Base-by-base conservation (phyloP, 257 asterid genomes). In the Przewalskia tangutica region DNA sequence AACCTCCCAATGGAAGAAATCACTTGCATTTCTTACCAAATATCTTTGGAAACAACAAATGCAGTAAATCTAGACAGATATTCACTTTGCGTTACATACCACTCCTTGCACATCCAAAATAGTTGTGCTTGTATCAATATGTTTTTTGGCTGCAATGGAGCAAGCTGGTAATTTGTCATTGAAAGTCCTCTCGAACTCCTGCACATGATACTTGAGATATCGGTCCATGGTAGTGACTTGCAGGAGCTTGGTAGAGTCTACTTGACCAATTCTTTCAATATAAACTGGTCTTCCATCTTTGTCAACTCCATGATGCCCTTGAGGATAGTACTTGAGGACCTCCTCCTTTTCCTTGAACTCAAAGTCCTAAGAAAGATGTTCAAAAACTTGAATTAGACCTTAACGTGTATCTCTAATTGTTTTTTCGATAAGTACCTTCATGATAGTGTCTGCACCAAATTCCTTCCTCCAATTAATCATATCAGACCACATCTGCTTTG, bases 381-480 rank as follows among this genome's bases (percentile, higher is more conserved):
- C 36, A 63, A 7, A 3, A 27, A 2, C 16, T 32, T 34, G 11
- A 70, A 56, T 71, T 23, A 62, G 65, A 53, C 36, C 16, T 4
- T 5, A 1, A 9, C 0, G 2, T 38, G 4, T 66, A 6, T 11
- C 6, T 4, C 0, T 4, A 34, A 10, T 5, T 8, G 13, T 20
- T 5, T 7, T 10, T 80, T 75, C 14, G 23, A 34, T 27, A 79
- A 18, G 4, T 88, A 94, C 99, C 97, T 96, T 96, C 89, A 81
- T 86, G 40, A 96, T 90, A 58, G 92, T 85, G 89, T 96, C 99
- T 4, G 91, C 87, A 36, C 91, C 92, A 62, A 94, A 96, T 42
- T 94, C 98, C 88, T 96, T 96, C 92, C 99, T 94, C 99, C 99
- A 96, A 14, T 87, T 91, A 75, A 96, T 85, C 98, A 94, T 94